Conservation (phyloP, 2,329 filamentous ascomycete species). For the Stagonosporopsis rhizophila region DNA sequence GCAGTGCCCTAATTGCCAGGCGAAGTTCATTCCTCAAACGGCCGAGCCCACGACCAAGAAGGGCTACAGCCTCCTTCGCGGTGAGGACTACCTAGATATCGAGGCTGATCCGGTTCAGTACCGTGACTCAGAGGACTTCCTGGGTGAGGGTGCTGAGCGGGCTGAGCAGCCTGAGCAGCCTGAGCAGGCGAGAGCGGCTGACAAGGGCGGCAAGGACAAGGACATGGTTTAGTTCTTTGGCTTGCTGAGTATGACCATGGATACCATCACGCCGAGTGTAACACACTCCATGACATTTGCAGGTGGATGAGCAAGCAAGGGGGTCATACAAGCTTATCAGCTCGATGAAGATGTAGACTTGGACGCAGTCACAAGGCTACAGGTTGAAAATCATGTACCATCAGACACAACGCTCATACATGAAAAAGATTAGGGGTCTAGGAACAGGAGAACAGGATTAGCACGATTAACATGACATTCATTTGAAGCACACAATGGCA, state of each 20-base stretch:
- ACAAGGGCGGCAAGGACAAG: conserved; percentile 2
- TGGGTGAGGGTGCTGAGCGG: conserved; percentile 13
- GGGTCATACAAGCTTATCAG: not conserved
- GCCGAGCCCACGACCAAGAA: conserved; percentile 5
- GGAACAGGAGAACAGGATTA: not conserved
- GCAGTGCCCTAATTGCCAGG: conserved; percentile 16
- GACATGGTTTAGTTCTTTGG: not conserved
- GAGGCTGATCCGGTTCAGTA: conserved; percentile 13
- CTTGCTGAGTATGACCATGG: not conserved
- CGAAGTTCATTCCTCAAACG: conserved; percentile 1
- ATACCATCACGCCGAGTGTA: not conserved
- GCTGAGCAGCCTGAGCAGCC: conserved; percentile 12
- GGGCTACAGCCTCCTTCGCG: conserved; percentile 18
- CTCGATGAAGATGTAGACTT: not conserved
- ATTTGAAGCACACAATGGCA: not conserved
- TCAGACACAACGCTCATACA: too few relatives aligned
- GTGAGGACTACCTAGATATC: conserved; percentile 17
- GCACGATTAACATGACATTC: not conserved
- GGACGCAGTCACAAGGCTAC: not conserved
- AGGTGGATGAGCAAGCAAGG: not conserved
- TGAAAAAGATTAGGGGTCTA: not conserved
- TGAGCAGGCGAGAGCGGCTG: conserved; percentile 4
- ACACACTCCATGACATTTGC: not conserved
- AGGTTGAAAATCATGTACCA: not conserved
- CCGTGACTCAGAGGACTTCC: conserved; percentile 17